A percentile compares a stretch with the other conserved stretches of the same genome.
Evolutionary conservation across 768 basidiomycete genomes (phyloP).

Genomic region (Suillus subalutaceus): DNA sequence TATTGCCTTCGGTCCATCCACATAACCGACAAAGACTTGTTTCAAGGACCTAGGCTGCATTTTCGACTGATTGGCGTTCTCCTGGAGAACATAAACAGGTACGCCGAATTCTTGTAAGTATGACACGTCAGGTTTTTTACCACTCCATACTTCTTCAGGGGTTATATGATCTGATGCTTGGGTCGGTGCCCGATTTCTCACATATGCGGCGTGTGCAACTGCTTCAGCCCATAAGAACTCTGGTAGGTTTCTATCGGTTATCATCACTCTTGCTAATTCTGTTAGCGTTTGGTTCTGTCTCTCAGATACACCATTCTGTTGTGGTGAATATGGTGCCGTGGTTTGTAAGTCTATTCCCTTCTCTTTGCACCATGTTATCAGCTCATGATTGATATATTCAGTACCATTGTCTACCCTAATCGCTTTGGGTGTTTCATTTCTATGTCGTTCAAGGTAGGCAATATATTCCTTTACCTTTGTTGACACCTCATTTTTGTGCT

Average conservation of each 20-base stretch:
- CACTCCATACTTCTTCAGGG: slow-evolving; percentile 17
- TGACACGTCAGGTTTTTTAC: slow-evolving; percentile 27
- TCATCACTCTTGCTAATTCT: slow-evolving; percentile 35
- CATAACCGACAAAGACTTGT: slow-evolving; percentile 19
- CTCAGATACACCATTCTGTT: slow-evolving; percentile 44
- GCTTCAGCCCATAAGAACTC: slow-evolving; percentile 37
- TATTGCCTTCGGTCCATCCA: slow-evolving; percentile 12
- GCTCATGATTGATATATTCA: slow-evolving; percentile 31
- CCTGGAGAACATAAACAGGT: slow-evolving; percentile 18
- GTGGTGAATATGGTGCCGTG: slow-evolving; percentile 38
- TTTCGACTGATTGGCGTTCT: slow-evolving; percentile 17
- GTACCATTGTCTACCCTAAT: slow-evolving; percentile 34
- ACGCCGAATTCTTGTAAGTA: slow-evolving; percentile 28
- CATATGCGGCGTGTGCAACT: slow-evolving; percentile 27
- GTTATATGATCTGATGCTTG: not conserved
- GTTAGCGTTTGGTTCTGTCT: slow-evolving; percentile 36
- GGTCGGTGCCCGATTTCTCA: slow-evolving; percentile 26
- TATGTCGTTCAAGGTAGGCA: slow-evolving; percentile 18
- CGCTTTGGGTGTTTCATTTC: slow-evolving; percentile 6
- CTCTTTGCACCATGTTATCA: slow-evolving; percentile 23
- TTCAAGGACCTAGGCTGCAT: slow-evolving; percentile 13
- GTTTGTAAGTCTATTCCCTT: slow-evolving; percentile 35
- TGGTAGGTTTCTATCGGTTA: slow-evolving; percentile 28
- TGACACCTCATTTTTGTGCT: slow-evolving; percentile 23
- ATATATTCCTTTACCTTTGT: slow-evolving; percentile 22